Base-by-base conservation (phyloP, 2,329 filamentous ascomycete genomes). In the Pseudocercospora macadamiae region DNA sequence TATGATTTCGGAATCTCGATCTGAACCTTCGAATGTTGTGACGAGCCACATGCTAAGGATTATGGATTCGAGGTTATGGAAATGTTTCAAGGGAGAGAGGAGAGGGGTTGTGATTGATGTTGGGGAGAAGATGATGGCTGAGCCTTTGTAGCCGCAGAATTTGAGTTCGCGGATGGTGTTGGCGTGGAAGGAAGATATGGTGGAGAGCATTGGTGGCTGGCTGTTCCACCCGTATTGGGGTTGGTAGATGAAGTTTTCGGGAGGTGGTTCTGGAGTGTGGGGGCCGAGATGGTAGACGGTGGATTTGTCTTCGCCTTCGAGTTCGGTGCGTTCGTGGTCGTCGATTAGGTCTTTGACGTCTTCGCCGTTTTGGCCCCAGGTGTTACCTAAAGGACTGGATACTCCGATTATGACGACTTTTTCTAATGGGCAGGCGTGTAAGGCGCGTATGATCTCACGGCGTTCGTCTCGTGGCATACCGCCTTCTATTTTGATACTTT, bases 401-500 rank as follows among this genome's bases (percentile, higher is more conserved):
- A 76, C 71, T 4, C 78, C 78, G 19, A 80, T 80, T 62, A 80
- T 70, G 18, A 80, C 77, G 12, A 80, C 66, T 60, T 79, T 80
- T 59, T 76, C 69, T 3, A 81, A 56, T 0, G 75, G 73, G 47
- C 75, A 80, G 37, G 61, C 66, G 57, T 75, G 73, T 9, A 80
- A 55, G 2, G 79, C 77, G 6, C 77, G 73, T 3, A 80, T 54
- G 10, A 75, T 71, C 57, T 81, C 79, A 23, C 78, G 73, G 54
- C 78, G 76, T 61, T 80, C 79, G 60, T 80, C 78, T 8, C 77
- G 71, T 0, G 78, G 77, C 39, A 80, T 73, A 10, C 76, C 76
- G 16, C 78, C 78, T 68, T 80, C 78, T 18, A 81, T 67, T 57
- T 81, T 81, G 65, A 81, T 70, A 37, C 69, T 71, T 55, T 77